phyloP scores from a whole-genome alignment of 345 rosid species.

The Camelina sativa region DNA sequence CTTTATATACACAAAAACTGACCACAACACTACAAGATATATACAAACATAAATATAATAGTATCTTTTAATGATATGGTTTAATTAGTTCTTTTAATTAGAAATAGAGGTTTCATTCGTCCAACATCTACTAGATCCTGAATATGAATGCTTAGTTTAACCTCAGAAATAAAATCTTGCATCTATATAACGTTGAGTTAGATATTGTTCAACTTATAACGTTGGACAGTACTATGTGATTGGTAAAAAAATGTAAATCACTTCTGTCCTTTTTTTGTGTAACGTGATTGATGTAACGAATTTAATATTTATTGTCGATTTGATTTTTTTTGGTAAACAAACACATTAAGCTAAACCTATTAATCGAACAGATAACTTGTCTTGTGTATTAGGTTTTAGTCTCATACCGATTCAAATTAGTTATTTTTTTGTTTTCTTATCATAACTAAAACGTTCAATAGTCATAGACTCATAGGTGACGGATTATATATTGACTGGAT shows the following conservation, averaged over 20 bases:
- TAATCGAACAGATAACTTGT: neutral
- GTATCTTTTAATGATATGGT: neutral
- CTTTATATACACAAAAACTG: conserved; percentile 8
- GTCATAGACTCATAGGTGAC: neutral
- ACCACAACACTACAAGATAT: conserved; percentile 1
- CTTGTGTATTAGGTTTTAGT: neutral
- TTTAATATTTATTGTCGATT: too few species aligned
- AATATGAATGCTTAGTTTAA: neutral
- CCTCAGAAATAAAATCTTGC: too few species aligned
- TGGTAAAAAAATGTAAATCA: neutral
- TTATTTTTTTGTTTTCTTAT: too few species aligned
- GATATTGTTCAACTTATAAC: neutral
- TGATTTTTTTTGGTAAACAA: too few species aligned
- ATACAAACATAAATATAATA: neutral
- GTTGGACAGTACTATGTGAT: neutral
- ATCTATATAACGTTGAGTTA: neutral
- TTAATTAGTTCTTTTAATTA: neutral
- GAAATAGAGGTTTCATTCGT: neutral
- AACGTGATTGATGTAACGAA: too few species aligned
- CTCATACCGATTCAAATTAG: neutral
- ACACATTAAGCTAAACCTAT: neutral
- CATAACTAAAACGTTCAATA: neutral
- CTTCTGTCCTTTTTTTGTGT: neutral
- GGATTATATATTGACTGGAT: neutral
- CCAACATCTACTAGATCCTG: neutral